Percentiles rank a stretch among this genome's conserved stretches.
Conservation (phyloP, 495 filamentous ascomycete genomes). For the Penicillium angulare region DNA sequence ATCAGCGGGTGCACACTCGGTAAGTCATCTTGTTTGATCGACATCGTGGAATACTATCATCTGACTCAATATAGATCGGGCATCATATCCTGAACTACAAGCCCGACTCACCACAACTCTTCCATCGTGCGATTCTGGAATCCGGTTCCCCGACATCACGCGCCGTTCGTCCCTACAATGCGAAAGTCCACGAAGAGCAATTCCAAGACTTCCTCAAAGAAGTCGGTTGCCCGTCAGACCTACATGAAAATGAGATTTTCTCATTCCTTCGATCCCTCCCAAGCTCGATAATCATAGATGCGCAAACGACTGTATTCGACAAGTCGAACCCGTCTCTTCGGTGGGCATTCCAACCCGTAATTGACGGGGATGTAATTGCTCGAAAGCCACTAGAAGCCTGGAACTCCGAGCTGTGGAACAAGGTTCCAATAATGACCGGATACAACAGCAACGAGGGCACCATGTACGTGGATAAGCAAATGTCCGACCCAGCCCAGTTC, state of each 20-base stretch:
- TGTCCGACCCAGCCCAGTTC: conserved; percentile 48
- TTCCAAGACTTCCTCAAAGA: conserved; percentile 55
- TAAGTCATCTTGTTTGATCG: conserved; percentile 17
- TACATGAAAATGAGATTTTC: conserved; percentile 46
- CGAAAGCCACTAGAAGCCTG: conserved; percentile 57
- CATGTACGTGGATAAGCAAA: conserved; percentile 51
- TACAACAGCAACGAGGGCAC: conserved; percentile 67
- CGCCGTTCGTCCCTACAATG: conserved; percentile 53
- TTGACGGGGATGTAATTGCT: conserved; percentile 56
- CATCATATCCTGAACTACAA: conserved; percentile 60
- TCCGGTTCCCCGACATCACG: conserved; percentile 63
- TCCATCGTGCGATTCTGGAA: conserved; percentile 62
- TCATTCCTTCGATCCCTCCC: conserved; percentile 50
- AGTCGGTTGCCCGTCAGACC: conserved; percentile 34
- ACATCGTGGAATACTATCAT: background rate
- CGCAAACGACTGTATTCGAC: conserved; percentile 51
- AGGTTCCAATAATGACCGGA: conserved; percentile 62
- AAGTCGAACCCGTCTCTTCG: conserved; percentile 54
- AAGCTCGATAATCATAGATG: conserved; percentile 40
- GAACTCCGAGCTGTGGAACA: conserved; percentile 49
- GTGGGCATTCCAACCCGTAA: conserved; percentile 69
- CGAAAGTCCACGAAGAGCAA: conserved; percentile 58
- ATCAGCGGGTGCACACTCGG: conserved; percentile 63
- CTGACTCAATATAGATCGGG: conserved; percentile 48
- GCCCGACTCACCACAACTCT: conserved; percentile 36